Evolutionary conservation across 805 yeast species (phyloP).

Genomic region (Saccharomycopsis sp.): DNA sequence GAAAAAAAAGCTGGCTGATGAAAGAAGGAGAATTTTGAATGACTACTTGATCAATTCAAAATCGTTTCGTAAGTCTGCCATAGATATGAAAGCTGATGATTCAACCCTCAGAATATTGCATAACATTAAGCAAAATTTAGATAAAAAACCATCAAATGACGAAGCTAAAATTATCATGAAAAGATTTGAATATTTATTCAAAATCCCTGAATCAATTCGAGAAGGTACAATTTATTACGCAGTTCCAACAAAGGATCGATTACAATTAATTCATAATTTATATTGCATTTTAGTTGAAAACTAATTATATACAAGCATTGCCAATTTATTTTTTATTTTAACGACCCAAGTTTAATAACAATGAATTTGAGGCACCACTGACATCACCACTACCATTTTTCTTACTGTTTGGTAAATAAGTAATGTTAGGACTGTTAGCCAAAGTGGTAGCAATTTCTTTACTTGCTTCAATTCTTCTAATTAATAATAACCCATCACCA

Average conservation of each 20-base stretch:
- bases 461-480: constrained; percentile 93
- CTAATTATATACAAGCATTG: neutral
- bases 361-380: constrained; percentile 11
- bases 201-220: constrained; percentile 15
- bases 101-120: neutral
- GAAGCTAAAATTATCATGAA: constrained; percentile 3
- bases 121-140: neutral
- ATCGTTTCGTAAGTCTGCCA: constrained; percentile 1
- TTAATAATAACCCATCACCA: constrained; percentile 91
- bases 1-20: constrained; percentile 12
- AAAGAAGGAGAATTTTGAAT: constrained; percentile 7
- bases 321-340: neutral
- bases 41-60: constrained; percentile 9
- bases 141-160: neutral
- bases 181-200: constrained; percentile 7
- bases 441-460: constrained; percentile 90
- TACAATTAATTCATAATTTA: constrained; percentile 5
- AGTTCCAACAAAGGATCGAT: constrained; percentile 19
- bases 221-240: constrained; percentile 10
- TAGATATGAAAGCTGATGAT: neutral
- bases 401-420: constrained; percentile 64
- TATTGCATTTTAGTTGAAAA: neutral
- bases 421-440: constrained; percentile 75
- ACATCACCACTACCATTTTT: constrained; percentile 5
- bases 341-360: constrained; percentile 21